Base-by-base conservation (phyloP, 208 protist genomes). In the Crithidia thermophila region DNA sequence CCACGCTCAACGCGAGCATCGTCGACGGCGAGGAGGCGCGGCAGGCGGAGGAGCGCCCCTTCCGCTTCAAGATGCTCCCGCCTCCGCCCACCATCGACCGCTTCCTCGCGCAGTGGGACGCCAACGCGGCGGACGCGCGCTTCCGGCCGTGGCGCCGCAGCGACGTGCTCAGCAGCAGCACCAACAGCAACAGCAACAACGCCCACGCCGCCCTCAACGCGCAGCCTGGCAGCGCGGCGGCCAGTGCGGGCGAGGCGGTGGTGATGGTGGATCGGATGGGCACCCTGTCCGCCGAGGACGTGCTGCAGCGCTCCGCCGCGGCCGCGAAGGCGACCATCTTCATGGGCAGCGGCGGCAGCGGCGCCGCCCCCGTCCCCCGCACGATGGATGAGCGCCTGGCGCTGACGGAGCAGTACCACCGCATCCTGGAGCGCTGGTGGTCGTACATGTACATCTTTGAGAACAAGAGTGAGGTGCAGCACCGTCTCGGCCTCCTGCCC, bases 361-460 rank as follows among this genome's bases (percentile, higher is more conserved):
- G 58, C 16, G 18, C 7, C 21, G 11, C 20, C 33, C 20, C n/a
- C 20, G 16, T 14, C 37, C 30, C 33, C 16, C 39, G 34, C 20
- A 28, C 40, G 46, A 0, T 8, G 47, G 39, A 56, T n/a, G 67
- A 73, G 31, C 56, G 58, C 0, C 33, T 36, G 2, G 58, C 58
- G 8, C 45, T 73, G 40, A 40, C 52, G 0, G 31, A 56, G 40
- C 67, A 73, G 58, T 73, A 73, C 59, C 67, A 33, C 39, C 58
- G 37, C 21, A 60, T 67, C 39, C 58, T 73, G 23, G 67, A 73
- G 34, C 67, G 67, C 20, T 73, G 67, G 67, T 73, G 67, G 67
- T 16, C 46, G n/a, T 62, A 61, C 58, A 73, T 61, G 67, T 30
- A 43, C 6, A 37, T 61, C n/a, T 66, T 73, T 31, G 67, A 66